A percentile compares a stretch with the other conserved stretches of the same genome.
These are phyloP conservation scores for Neurospora hispaniola DNA, from an alignment of 495 filamentous ascomycete species.

Conservation along the genomic window DNA sequence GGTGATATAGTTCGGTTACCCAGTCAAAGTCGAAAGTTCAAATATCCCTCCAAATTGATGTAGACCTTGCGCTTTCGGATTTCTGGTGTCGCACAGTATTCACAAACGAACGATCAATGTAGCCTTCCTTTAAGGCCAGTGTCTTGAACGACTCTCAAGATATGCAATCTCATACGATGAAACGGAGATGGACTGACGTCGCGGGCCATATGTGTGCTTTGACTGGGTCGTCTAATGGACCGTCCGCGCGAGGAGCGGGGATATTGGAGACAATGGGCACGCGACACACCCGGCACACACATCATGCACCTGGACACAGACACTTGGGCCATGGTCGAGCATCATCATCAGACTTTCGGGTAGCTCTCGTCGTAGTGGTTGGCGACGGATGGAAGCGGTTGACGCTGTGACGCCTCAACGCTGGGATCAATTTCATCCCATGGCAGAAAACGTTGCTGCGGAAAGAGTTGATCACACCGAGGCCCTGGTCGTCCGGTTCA, in stretches of 20 bases:
- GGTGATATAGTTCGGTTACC: background rate
- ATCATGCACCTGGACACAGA: background rate
- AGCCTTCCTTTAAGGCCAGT: background rate
- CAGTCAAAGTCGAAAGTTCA: background rate
- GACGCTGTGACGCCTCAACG: background rate
- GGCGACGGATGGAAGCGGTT: background rate
- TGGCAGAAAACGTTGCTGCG: background rate
- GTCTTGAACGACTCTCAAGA: background rate
- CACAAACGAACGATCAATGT: background rate
- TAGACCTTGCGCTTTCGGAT: background rate
- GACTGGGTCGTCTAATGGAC: background rate
- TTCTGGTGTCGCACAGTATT: background rate
- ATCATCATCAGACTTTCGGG: background rate
- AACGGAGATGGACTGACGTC: background rate
- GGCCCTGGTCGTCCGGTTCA: background rate
- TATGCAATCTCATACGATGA: background rate
- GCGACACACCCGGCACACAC: background rate
- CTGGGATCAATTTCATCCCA: background rate
- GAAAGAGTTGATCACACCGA: background rate
- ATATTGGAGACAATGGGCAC: background rate
- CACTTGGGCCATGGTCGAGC: background rate
- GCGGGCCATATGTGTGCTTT: conserved; percentile 17
- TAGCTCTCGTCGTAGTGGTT: background rate
- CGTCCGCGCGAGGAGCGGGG: background rate
- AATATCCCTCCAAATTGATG: background rate